Evolutionary conservation across 306 rosid genomes (phyloP).

Genomic region (Cucurbita pepo): DNA sequence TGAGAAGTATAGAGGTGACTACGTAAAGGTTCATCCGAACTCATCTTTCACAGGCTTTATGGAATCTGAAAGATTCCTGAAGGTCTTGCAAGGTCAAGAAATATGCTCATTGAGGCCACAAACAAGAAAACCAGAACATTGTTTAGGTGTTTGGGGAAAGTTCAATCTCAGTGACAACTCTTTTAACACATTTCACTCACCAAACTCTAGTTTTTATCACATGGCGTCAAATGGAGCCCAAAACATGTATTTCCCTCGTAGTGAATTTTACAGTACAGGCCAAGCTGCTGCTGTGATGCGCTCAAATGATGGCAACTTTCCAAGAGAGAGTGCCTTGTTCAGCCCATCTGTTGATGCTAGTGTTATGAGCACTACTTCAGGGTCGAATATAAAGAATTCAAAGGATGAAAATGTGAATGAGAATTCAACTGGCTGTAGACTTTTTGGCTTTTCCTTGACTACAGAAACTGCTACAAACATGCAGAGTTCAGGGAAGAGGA

Average conservation of each 20-base stretch:
- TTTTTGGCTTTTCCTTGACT: conserved; percentile 71
- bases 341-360: conserved; percentile 30
- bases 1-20: conserved; percentile 39
- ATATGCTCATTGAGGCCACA: conserved; percentile 62
- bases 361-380: conserved; percentile 31
- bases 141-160: conserved; percentile 54
- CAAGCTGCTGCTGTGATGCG: conserved; percentile 29
- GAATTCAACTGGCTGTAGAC: conserved; percentile 41
- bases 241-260: conserved; percentile 40
- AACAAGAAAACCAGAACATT: conserved; percentile 42
- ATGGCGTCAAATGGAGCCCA: conserved; percentile 5
- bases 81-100: conserved; percentile 99
- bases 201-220: conserved; percentile 21
- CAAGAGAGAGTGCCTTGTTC: conserved; percentile 28
- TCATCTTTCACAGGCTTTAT: conserved; percentile 51
- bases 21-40: conserved; percentile 46
- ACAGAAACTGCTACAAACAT: conserved; percentile 32
- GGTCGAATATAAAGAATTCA: conserved; percentile 21
- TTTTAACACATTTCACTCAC: conserved; percentile 40
- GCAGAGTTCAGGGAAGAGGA: conserved; percentile 54
- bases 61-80: conserved; percentile 59
- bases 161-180: conserved; percentile 31
- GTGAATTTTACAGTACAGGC: conserved; percentile 35
- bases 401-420: conserved; percentile 37
- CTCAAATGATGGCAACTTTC: conserved; percentile 31